These are phyloP conservation scores for Cupressus sempervirens DNA, from an alignment of 75 land plant genomes.

Conservation along the genomic window DNA sequence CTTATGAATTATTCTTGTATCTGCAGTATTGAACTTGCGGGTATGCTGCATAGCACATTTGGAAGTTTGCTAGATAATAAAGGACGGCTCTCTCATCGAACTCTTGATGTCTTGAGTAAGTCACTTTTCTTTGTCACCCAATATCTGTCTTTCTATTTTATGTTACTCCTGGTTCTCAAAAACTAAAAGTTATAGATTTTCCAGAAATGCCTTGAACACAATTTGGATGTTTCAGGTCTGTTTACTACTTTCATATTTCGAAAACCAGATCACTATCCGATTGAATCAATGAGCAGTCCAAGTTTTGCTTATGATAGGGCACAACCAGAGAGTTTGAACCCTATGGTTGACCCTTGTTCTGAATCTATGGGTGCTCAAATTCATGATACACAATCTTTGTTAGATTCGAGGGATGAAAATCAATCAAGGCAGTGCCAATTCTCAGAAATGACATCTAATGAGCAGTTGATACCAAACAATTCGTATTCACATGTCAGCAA, in stretches of 20 bases:
- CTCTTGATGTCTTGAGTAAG: conserved; percentile 8
- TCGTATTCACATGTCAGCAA: neutral
- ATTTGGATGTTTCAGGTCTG: conserved; percentile 7
- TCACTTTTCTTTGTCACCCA: neutral
- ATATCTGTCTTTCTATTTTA: neutral
- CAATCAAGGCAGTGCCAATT: neutral
- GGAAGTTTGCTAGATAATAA: conserved; percentile 11
- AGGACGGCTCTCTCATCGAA: neutral
- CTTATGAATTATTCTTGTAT: neutral
- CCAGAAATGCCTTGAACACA: neutral
- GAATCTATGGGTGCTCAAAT: neutral
- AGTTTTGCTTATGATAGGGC: conserved; percentile 5
- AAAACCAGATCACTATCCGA: conserved; percentile 7
- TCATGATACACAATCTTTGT: conserved; percentile 9
- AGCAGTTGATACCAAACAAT: neutral
- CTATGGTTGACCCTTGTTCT: neutral
- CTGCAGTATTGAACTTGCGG: neutral
- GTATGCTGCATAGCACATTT: conserved; percentile 4
- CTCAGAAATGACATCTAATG: neutral
- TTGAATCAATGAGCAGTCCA: neutral
- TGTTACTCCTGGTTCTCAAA: too few relatives aligned
- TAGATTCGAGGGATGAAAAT: conserved; percentile 1
- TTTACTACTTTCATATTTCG: conserved; percentile 10
- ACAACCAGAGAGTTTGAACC: neutral
- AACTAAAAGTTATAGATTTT: neutral